phyloP scores from a whole-genome alignment of 768 basidiomycete species.

The Mycena chlorophos region DNA sequence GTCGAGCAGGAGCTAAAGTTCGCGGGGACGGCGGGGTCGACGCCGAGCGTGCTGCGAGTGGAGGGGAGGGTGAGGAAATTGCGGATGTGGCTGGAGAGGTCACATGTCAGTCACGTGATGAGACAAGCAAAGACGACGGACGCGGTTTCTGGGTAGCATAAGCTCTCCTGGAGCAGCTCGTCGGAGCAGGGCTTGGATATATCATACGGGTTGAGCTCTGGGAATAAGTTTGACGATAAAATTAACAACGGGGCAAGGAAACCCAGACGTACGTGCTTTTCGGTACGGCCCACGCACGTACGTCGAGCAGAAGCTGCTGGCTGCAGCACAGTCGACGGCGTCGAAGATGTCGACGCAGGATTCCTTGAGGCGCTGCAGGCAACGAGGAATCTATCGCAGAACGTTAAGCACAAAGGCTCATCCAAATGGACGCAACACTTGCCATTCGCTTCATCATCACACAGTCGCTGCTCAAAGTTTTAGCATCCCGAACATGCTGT shows the following conservation, averaged over 20 bases:
- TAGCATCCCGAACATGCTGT: slow-evolving; percentile 6
- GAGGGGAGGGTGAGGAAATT: slow-evolving; percentile 52
- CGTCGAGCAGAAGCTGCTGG: slow-evolving; percentile 62
- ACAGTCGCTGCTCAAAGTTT: slow-evolving; percentile 31
- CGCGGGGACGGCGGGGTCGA: slow-evolving; percentile 36
- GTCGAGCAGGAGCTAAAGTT: slow-evolving; percentile 45
- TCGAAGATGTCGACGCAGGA: slow-evolving; percentile 70
- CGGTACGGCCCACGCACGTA: slow-evolving; percentile 49
- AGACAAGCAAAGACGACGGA: neutral
- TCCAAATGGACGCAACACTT: slow-evolving; percentile 26
- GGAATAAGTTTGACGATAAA: neutral
- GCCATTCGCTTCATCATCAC: slow-evolving; percentile 46
- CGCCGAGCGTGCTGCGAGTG: slow-evolving; percentile 50
- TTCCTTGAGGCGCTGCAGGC: slow-evolving; percentile 55
- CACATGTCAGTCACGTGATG: neutral
- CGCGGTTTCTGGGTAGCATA: slow-evolving; percentile 21
- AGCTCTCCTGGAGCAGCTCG: slow-evolving; percentile 2
- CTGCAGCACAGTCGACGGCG: slow-evolving; percentile 63
- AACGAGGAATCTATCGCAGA: slow-evolving; percentile 63
- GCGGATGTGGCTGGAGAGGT: slow-evolving; percentile 44
- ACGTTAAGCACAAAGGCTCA: slow-evolving; percentile 35
- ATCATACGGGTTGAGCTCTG: slow-evolving; percentile 55
- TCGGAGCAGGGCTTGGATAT: slow-evolving; percentile 45
- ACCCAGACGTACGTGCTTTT: slow-evolving; percentile 41
- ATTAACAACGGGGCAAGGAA: neutral